Evolutionary conservation across 139 green algal genomes (phyloP).

Genomic region (Desmodesmus armatus): DNA sequence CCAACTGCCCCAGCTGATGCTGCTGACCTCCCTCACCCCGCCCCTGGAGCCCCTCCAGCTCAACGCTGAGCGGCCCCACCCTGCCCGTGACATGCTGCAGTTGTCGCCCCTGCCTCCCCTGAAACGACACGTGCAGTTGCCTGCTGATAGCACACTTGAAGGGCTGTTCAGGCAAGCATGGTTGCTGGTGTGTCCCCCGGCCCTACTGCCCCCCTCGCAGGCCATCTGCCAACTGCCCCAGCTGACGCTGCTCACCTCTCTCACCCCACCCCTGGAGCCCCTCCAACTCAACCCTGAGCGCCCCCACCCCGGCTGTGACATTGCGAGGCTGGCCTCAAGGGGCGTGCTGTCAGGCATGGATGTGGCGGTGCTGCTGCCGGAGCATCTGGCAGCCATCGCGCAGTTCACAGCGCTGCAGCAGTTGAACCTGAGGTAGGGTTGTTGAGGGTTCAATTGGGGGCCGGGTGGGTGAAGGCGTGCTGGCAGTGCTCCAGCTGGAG

Average conservation of each 20-base stretch:
- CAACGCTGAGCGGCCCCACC: neutral
- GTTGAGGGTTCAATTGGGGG: too few relatives aligned
- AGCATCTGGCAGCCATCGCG: slow-evolving; percentile 30
- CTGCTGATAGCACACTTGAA: too few relatives aligned
- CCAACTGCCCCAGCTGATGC: slow-evolving; percentile 24
- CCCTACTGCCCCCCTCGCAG: too few relatives aligned
- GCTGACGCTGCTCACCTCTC: slow-evolving; percentile 23
- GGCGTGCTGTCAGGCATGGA: neutral
- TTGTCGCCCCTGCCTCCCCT: too few relatives aligned
- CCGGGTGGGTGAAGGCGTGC: too few relatives aligned
- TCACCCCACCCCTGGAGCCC: slow-evolving; percentile 17
- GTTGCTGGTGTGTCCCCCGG: too few relatives aligned
- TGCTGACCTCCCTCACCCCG: slow-evolving; percentile 30
- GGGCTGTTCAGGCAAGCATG: too few relatives aligned
- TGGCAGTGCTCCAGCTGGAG: neutral
- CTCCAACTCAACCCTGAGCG: slow-evolving; percentile 4
- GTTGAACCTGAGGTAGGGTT: slow-evolving; percentile 13
- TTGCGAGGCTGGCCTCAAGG: neutral
- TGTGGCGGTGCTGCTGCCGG: slow-evolving; percentile 27
- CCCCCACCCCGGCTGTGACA: slow-evolving; percentile 10
- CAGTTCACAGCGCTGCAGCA: slow-evolving; percentile 7
- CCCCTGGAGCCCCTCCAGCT: slow-evolving; percentile 4
- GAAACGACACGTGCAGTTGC: too few relatives aligned
- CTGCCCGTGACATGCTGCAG: slow-evolving; percentile 13
- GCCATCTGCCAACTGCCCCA: slow-evolving; percentile 31